These are phyloP conservation scores for Lichtheimia ornata DNA, from an alignment of 371 early-diverging fungal species.

Conservation along the genomic window DNA sequence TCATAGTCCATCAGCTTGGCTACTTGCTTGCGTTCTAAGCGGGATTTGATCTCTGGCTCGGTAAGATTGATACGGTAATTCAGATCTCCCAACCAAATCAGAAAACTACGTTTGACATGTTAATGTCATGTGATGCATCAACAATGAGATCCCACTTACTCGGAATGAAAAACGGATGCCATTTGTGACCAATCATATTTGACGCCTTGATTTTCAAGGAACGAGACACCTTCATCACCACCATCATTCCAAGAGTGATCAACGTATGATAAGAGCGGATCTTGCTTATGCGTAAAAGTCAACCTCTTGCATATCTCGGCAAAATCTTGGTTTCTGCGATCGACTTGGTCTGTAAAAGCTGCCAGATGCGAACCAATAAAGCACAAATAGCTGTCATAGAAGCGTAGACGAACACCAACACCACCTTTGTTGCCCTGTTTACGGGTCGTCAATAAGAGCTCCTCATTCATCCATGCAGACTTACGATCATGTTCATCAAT, in stretches of 20 bases:
- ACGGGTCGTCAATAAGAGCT: background rate
- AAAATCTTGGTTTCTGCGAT: conserved; percentile 89
- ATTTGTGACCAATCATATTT: conserved; percentile 36
- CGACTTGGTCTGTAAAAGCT: conserved; percentile 77
- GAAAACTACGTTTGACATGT: conserved; percentile 47
- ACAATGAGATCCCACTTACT: conserved; percentile 47
- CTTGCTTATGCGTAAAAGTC: conserved; percentile 49
- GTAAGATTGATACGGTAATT: conserved; percentile 86
- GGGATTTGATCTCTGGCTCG: conserved; percentile 55
- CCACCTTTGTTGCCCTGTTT: conserved; percentile 94
- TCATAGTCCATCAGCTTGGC: conserved; percentile 65
- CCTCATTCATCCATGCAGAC: background rate
- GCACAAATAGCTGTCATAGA: conserved; percentile 81
- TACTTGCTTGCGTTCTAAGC: conserved; percentile 55
- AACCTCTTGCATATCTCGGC: conserved; percentile 78
- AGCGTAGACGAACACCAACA: conserved; percentile 74
- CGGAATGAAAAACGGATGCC: conserved; percentile 67
- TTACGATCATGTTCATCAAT: conserved; percentile 79
- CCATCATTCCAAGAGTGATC: conserved; percentile 48
- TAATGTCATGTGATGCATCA: background rate
- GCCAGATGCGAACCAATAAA: conserved; percentile 92
- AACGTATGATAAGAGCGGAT: conserved; percentile 30
- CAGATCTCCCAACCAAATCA: conserved; percentile 94
- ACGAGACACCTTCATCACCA: conserved; percentile 48
- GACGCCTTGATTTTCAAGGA: conserved; percentile 32